Evolutionary conservation across 129 eudicot species (phyloP).

Genomic region (Lactuca saligna): DNA sequence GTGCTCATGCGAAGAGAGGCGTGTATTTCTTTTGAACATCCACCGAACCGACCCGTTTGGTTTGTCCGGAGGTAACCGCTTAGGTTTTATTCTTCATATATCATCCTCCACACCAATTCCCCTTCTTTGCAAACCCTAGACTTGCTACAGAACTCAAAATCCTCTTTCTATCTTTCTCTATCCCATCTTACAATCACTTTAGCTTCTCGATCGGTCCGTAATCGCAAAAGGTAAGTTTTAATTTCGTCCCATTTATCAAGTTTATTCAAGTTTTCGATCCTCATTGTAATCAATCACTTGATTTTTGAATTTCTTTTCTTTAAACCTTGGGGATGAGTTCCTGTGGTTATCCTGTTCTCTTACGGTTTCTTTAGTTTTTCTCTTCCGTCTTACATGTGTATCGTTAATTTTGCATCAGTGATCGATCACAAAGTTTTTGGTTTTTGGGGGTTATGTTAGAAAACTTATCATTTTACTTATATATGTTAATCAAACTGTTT

Average conservation of each 20-base stretch:
- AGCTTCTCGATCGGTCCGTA: conserved; percentile 10
- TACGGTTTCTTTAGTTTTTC: background rate
- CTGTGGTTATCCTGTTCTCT: background rate
- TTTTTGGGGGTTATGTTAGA: background rate
- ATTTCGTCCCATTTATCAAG: conserved; percentile 5
- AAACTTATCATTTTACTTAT: background rate
- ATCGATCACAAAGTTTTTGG: conserved; percentile 9
- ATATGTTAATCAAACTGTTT: background rate
- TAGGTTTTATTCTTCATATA: conserved; percentile 12
- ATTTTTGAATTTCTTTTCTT: background rate
- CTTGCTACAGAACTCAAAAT: background rate
- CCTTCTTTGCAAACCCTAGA: conserved; percentile 29
- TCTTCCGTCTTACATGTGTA: background rate
- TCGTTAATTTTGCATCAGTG: background rate
- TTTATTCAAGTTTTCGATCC: conserved; percentile 18
- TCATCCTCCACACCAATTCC: conserved; percentile 2
- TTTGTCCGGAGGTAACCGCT: background rate
- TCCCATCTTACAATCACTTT: background rate
- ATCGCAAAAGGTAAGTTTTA: conserved; percentile 25
- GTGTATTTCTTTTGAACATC: conserved; percentile 12
- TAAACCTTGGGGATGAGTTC: background rate
- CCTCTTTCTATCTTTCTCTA: background rate
- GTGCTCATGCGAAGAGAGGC: conserved; percentile 23
- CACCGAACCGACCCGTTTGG: conserved; percentile 21
- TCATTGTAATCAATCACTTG: conserved; percentile 14